Percentiles rank a stretch among this genome's conserved stretches.
Conservation (phyloP, 257 asterid genomes). For the Rehmannia glutinosa region DNA sequence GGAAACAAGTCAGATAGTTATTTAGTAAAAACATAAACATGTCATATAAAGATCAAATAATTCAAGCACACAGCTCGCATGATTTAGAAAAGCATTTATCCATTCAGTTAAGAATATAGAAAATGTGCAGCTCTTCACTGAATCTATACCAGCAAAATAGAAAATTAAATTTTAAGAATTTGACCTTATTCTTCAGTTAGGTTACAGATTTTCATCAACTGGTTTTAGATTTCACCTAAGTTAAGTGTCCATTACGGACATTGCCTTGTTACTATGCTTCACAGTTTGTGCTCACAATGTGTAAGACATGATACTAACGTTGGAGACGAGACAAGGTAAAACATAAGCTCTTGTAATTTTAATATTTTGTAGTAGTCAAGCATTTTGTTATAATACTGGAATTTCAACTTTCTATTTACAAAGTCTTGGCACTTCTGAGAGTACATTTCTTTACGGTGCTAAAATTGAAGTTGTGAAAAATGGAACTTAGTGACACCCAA, state of each 20-base stretch:
- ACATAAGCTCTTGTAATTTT: too few relatives aligned
- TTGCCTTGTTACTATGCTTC: too few relatives aligned
- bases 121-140: neutral
- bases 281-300: too few relatives aligned
- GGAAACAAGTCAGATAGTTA: neutral
- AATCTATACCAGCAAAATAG: neutral
- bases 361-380: too few relatives aligned
- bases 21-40: neutral
- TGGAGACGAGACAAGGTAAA: too few relatives aligned
- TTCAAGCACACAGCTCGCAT: neutral
- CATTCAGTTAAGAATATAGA: slow-evolving; percentile 8
- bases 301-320: too few relatives aligned
- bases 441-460: slow-evolving; percentile 2
- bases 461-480: neutral
- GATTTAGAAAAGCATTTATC: neutral
- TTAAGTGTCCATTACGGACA: too few relatives aligned
- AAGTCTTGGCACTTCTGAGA: too few relatives aligned
- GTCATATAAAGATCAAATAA: neutral
- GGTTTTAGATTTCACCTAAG: neutral
- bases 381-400: too few relatives aligned
- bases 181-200: neutral
- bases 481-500: slow-evolving; percentile 8
- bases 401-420: neutral
- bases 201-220: neutral
- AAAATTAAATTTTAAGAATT: neutral